phyloP scores from a whole-genome alignment of 2,329 filamentous ascomycete species.

The Cercospora berteroae region DNA sequence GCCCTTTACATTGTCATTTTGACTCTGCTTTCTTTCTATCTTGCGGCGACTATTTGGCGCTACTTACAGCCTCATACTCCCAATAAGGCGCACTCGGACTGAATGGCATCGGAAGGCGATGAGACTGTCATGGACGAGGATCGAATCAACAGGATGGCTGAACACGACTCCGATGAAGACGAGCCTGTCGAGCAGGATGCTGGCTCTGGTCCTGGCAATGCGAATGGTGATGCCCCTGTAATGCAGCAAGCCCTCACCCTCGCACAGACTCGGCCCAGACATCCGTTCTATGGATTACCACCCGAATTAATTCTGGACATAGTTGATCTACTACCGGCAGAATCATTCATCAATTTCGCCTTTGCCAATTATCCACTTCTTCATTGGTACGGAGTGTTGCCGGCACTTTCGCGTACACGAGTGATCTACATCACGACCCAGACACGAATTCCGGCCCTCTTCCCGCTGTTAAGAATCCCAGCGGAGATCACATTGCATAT shows the following conservation, averaged over 20 bases:
- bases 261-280: constrained; percentile 19
- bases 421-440: constrained; percentile 35
- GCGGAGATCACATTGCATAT: constrained; percentile 44
- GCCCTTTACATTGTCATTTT: constrained; percentile 66
- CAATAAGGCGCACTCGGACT: constrained; percentile 31
- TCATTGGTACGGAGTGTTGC: constrained; percentile 39
- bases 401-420: constrained; percentile 34
- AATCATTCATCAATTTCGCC: constrained; percentile 47
- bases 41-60: constrained; percentile 48
- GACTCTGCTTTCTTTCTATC: constrained; percentile 52
- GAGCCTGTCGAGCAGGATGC: neutral
- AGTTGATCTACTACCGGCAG: constrained; percentile 41
- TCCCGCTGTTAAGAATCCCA: constrained; percentile 38
- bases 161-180: neutral
- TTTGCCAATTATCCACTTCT: constrained; percentile 49
- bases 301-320: constrained; percentile 50
- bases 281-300: constrained; percentile 45
- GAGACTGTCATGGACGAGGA: neutral
- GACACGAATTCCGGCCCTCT: constrained; percentile 32
- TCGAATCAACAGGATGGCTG: neutral
- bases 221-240: neutral
- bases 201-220: neutral
- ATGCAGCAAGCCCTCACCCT: constrained; percentile 8
- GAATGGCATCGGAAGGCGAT: constrained; percentile 8
- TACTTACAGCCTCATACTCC: constrained; percentile 23